These are phyloP conservation scores for Penicillium bovifimosum DNA, from an alignment of 495 filamentous ascomycete species.

Conservation along the genomic window DNA sequence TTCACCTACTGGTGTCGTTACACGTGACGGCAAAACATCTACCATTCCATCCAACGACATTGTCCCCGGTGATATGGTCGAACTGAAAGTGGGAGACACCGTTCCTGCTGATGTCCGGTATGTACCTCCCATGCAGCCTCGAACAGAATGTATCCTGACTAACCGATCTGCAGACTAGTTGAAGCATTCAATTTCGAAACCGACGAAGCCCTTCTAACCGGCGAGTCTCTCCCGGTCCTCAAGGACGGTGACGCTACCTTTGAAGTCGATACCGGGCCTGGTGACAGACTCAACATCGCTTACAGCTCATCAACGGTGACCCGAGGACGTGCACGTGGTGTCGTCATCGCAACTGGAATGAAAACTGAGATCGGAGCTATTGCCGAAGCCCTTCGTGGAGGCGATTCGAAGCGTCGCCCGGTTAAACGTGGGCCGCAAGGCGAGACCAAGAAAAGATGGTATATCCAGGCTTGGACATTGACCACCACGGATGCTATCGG, in stretches of 20 bases:
- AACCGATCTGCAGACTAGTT: conserved; percentile 40
- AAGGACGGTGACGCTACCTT: conserved; percentile 48
- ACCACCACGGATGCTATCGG: conserved; percentile 62
- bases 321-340: conserved; percentile 61
- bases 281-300: conserved; percentile 66
- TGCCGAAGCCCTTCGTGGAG: conserved; percentile 54
- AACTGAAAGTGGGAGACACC: conserved; percentile 78
- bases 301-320: conserved; percentile 70
- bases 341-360: conserved; percentile 69
- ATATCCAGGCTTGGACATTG: conserved; percentile 62
- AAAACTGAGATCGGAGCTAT: conserved; percentile 67
- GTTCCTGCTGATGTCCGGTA: conserved; percentile 65
- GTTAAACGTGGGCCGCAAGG: conserved; percentile 55
- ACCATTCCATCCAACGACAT: conserved; percentile 51
- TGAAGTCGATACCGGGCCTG: conserved; percentile 51
- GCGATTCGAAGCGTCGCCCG: conserved; percentile 38
- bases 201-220: conserved; percentile 69
- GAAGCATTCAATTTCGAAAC: conserved; percentile 68
- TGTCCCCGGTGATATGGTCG: conserved; percentile 62
- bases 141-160: neutral
- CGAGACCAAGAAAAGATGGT: conserved; percentile 57
- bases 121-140: neutral
- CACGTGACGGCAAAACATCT: conserved; percentile 48
- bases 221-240: conserved; percentile 68
- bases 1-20: conserved; percentile 55